Evolutionary conservation across 306 rosid species (phyloP), one percentile per base, ranked within the genome.

Genomic region (Acacia melanoxylon): DNA sequence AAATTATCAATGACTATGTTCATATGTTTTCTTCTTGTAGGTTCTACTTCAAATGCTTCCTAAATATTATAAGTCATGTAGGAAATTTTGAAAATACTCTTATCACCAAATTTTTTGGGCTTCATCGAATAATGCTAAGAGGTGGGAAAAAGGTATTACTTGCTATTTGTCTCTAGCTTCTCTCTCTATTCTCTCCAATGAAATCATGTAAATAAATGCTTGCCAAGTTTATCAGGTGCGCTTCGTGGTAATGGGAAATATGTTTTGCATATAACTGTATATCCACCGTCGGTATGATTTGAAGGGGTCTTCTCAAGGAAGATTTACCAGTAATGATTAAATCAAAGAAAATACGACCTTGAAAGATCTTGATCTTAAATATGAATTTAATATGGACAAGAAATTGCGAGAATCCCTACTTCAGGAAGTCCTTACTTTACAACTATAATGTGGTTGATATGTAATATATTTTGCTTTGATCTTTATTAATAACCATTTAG

Each of bases 231-330:
- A 41, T 65, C 79, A 95, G 99, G 97, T 95, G 54, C 98, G 98
- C 40, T 95, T 95, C 79, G 92, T 95, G 85, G 98, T 95, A 82
- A 95, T 95, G 99, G 99, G 99, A 69, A 95, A 95, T 85, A 93
- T 95, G 99, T 93, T 95, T 77, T 91, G 90, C 86, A 95, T 98
- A 74, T 97, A 91, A 83, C 72, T 95, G 84, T 89, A 83, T 78
- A 92, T 95, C 87, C 99, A 95, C 81, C 92, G 92, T 31, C 97
- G 94, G 66, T 95, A 92, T 81, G 99, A 95, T 88, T 84, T 95
- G 84, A 95, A 95, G 86, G 99, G 99, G 10, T 95, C 99, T 83
- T 52, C 97, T 45, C 86, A 86, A 56, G 99, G 99, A 84, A 95
- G 99, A 92, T 54, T 14, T 85, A 91, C 97, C 13, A 46, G 82